phyloP scores from a whole-genome alignment of 148 eudicot species.

The Limonium bicolor region DNA sequence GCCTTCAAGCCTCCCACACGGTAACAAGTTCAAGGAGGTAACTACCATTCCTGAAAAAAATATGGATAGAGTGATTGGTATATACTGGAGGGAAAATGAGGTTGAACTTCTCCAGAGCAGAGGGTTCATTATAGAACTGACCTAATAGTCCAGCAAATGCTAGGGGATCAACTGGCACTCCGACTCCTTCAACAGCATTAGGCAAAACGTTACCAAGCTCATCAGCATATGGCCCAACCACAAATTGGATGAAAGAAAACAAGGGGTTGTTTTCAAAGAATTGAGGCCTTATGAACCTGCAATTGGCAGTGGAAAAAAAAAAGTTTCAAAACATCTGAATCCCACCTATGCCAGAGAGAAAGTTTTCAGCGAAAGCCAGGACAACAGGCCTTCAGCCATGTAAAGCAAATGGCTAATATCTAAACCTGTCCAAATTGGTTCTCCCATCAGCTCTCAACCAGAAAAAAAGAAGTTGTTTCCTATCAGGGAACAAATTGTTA shows the following conservation, averaged over 20 bases:
- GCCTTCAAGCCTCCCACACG: slow-evolving; percentile 89
- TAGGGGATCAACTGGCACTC: slow-evolving; percentile 92
- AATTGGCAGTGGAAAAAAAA: slow-evolving; percentile 4
- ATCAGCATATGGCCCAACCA: slow-evolving; percentile 77
- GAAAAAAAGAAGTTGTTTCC: too few species aligned
- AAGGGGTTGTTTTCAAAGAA: slow-evolving; percentile 89
- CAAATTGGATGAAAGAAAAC: slow-evolving; percentile 78
- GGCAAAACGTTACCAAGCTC: slow-evolving; percentile 92
- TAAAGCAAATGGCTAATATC: too few species aligned
- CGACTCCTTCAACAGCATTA: slow-evolving; percentile 87
- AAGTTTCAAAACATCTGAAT: too few species aligned
- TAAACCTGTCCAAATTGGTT: too few species aligned
- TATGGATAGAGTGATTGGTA: background rate
- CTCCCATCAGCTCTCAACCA: too few species aligned
- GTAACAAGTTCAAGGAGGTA: slow-evolving; percentile 77
- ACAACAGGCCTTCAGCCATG: too few species aligned
- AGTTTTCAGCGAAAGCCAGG: too few species aligned
- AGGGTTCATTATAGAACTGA: slow-evolving; percentile 14
- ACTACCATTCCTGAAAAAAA: slow-evolving; percentile 67
- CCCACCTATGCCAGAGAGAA: too few species aligned
- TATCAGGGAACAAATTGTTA: too few species aligned
- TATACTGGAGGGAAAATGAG: background rate
- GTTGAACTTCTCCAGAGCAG: background rate
- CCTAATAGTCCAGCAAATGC: slow-evolving; percentile 98
- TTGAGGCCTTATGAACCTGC: slow-evolving; percentile 92